phyloP scores from a whole-genome alignment of 768 basidiomycete species.

The Podaxis sp. region DNA sequence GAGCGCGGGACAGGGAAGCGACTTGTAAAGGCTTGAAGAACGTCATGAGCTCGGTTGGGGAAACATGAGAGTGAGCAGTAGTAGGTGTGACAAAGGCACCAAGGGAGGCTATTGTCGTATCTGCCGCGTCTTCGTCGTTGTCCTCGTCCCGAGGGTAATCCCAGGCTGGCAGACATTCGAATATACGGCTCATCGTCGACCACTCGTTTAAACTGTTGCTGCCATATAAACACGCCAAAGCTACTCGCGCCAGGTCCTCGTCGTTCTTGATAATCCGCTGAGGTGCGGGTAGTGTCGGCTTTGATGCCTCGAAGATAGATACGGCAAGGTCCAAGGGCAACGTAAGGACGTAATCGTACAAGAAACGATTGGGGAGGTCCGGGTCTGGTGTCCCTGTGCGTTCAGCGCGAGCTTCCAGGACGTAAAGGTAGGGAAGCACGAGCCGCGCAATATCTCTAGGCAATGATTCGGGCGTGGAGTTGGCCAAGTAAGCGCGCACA shows the following conservation, averaged over 20 bases:
- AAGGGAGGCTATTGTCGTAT: constrained; percentile 77
- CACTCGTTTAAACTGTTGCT: constrained; percentile 67
- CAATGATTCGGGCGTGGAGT: constrained; percentile 64
- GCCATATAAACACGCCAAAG: constrained; percentile 87
- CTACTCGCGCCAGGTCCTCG: constrained; percentile 79
- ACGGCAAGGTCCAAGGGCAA: constrained; percentile 65
- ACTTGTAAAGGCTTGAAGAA: constrained; percentile 82
- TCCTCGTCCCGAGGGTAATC: constrained; percentile 53
- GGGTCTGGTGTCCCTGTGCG: constrained; percentile 71
- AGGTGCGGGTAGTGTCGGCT: constrained; percentile 70
- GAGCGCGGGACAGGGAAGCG: constrained; percentile 68
- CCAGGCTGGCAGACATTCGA: constrained; percentile 97
- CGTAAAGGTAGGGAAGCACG: constrained; percentile 90
- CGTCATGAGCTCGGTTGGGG: constrained; percentile 65
- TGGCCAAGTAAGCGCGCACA: constrained; percentile 69
- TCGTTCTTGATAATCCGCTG: constrained; percentile 79
- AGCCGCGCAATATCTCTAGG: constrained; percentile 67
- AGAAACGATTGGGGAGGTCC: constrained; percentile 53
- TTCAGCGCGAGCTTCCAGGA: constrained; percentile 85
- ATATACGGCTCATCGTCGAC: constrained; percentile 85
- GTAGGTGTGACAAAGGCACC: constrained; percentile 77
- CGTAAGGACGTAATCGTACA: constrained; percentile 69
- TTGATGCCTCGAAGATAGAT: constrained; percentile 85
- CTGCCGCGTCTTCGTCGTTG: constrained; percentile 68
- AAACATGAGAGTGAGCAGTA: constrained; percentile 49